phyloP scores from a whole-genome alignment of 1,139 yeast genomes.

The Nematodospora anomalae region DNA sequence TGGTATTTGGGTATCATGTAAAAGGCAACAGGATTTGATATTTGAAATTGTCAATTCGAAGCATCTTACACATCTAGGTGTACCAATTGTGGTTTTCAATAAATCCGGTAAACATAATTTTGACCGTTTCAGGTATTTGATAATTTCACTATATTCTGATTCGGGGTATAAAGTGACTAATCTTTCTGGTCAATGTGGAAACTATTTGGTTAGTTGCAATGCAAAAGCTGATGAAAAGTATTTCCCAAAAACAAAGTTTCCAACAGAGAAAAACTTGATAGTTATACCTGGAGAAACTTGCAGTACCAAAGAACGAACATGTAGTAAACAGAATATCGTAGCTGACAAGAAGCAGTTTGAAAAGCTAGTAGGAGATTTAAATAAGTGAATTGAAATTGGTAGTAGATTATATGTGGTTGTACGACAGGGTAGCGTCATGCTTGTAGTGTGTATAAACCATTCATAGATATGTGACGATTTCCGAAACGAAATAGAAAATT shows the following conservation, averaged over 20 bases:
- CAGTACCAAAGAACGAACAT: background rate
- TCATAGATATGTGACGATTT: too few relatives aligned
- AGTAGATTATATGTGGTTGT: background rate
- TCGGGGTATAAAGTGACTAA: constrained; percentile 5
- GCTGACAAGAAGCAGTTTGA: constrained; percentile 7
- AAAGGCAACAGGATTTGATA: constrained; percentile 30
- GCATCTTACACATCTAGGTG: background rate
- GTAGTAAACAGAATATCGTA: background rate
- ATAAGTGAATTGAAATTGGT: background rate
- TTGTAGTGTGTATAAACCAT: background rate
- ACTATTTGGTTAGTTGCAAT: constrained; percentile 8
- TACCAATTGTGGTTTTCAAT: constrained; percentile 11
- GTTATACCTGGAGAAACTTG: constrained; percentile 9
- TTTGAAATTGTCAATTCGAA: constrained; percentile 1
- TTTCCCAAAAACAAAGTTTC: background rate
- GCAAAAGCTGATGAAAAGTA: constrained; percentile 1
- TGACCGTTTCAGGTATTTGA: constrained; percentile 9
- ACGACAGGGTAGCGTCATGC: background rate
- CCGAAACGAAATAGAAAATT: too few relatives aligned
- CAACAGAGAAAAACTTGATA: constrained; percentile 3
- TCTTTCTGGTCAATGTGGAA: constrained; percentile 7
- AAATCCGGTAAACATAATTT: constrained; percentile 8
- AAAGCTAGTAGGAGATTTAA: background rate
- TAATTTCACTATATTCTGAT: constrained; percentile 11
- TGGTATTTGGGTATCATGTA: constrained; percentile 41